Conservation (phyloP, 805 yeast species). For the Schwanniomyces vanrijiae region DNA sequence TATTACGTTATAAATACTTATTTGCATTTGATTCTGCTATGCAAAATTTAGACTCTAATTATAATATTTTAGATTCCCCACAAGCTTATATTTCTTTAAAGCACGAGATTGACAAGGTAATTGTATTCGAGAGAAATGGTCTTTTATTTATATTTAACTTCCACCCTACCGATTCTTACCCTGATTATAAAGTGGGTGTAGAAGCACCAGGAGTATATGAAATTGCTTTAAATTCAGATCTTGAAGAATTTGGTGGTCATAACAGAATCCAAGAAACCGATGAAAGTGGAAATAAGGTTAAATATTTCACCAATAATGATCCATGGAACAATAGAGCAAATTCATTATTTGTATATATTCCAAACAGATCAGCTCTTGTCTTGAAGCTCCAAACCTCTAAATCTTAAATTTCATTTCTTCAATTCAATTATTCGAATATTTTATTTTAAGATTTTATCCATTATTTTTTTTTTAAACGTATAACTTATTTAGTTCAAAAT, state of each 20-base stretch:
- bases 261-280: conserved; percentile 54
- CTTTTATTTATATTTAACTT: conserved; percentile 85
- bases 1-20: conserved; percentile 75
- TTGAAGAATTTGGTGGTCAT: conserved; percentile 76
- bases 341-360: conserved; percentile 75
- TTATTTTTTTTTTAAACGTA: not conserved
- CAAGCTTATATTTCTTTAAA: conserved; percentile 85
- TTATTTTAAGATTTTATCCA: not conserved
- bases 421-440: not conserved
- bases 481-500: not conserved
- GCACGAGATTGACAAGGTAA: conserved; percentile 83
- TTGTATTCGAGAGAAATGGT: conserved; percentile 87
- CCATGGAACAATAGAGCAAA: conserved; percentile 80
- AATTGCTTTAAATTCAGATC: conserved; percentile 75
- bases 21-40: conserved; percentile 83
- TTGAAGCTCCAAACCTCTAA: conserved; percentile 28
- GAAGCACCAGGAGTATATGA: conserved; percentile 75
- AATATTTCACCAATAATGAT: conserved; percentile 69
- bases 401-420: conserved; percentile 12
- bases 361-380: conserved; percentile 60
- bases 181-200: conserved; percentile 90
- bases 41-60: conserved; percentile 72
- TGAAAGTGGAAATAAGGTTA: conserved; percentile 36
- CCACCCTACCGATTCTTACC: conserved; percentile 78
- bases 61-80: conserved; percentile 67